Evolutionary conservation across 306 rosid genomes (phyloP), one percentile per base, ranked within the genome.

Genomic region (Malus sieversii): DNA sequence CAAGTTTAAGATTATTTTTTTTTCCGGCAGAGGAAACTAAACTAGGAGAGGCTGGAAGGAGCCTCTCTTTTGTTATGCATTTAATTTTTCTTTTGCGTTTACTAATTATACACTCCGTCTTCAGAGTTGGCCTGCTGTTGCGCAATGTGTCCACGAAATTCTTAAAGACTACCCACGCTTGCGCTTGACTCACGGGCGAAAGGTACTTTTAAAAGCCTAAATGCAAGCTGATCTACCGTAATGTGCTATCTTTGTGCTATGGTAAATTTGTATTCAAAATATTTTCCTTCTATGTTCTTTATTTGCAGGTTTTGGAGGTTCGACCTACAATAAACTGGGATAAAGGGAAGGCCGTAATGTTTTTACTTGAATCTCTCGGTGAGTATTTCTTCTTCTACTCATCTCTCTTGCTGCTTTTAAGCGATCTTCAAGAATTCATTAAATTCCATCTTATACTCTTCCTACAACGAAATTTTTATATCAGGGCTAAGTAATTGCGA

Each of bases 301-400:
- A 11, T 80, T 14, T 80, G 72, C 67, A 96, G 99, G 99, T 96
- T 87, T 87, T 96, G 82, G 99, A 96, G 88, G 93, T 96, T 29
- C 91, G 99, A 16, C 99, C 99, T 4, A 87, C 77, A 81, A 90
- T 96, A 77, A 67, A 86, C 86, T 96, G 99, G 99, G 92, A 96
- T 84, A 96, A 96, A 81, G 99, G 99, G 66, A 96, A 90, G 81
- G 99, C 99, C 18, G 98, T 96, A 71, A 88, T 90, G 3, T 96
- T 96, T 86, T 87, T 96, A 71, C 99, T 96, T 1, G 91, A 96
- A 78, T 90, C 99, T 60, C 97, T 96, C 74, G 98, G 99, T 92
- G 81, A 84, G 88, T 82, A 72, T 62, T 67, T 9, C 3, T 66
- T 19, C 60, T 18, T 2, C 15, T 77, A 32, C 23, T 38, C 18